These are phyloP conservation scores for Fusarium fujikuroi DNA, from an alignment of 2,329 filamentous ascomycete species.

Conservation along the genomic window DNA sequence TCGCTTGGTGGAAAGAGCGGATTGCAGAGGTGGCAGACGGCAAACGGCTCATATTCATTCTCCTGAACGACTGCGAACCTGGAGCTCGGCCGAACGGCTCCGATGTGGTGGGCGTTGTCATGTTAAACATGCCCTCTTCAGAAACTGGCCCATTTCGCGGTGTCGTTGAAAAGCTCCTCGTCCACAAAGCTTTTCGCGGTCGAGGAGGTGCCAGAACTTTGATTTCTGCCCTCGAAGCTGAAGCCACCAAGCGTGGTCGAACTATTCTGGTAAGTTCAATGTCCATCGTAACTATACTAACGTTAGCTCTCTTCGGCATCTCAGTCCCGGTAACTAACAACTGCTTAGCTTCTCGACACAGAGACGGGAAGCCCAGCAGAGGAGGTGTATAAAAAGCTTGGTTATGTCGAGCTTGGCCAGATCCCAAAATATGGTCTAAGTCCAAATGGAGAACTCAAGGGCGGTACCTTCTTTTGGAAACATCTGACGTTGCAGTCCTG, in stretches of 20 bases:
- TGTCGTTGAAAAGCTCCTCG: conserved; percentile 67
- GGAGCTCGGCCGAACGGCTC: conserved; percentile 52
- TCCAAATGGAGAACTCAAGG: conserved; percentile 60
- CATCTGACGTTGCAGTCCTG: conserved; percentile 52
- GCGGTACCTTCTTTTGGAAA: conserved; percentile 70
- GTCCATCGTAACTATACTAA: not conserved
- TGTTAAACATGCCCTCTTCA: conserved; percentile 61
- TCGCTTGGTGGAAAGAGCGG: conserved; percentile 66
- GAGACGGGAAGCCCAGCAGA: conserved; percentile 64
- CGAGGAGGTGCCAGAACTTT: conserved; percentile 63
- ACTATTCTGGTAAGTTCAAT: conserved; percentile 62
- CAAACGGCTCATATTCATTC: conserved; percentile 63
- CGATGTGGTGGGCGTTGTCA: conserved; percentile 66
- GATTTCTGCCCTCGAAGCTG: conserved; percentile 64
- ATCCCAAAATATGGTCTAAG: conserved; percentile 65
- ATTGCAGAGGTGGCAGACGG: conserved; percentile 59
- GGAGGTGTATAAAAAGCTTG: conserved; percentile 64
- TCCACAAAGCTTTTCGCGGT: conserved; percentile 61
- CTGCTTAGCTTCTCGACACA: conserved; percentile 61
- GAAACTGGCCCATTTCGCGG: conserved; percentile 68
- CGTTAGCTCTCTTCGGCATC: not conserved
- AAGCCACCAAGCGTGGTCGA: conserved; percentile 60
- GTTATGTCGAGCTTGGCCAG: conserved; percentile 65
- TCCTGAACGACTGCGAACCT: conserved; percentile 53
- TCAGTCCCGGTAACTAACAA: not conserved